Base-by-base conservation (phyloP, 257 asterid genomes). In the Plantago elongata region DNA sequence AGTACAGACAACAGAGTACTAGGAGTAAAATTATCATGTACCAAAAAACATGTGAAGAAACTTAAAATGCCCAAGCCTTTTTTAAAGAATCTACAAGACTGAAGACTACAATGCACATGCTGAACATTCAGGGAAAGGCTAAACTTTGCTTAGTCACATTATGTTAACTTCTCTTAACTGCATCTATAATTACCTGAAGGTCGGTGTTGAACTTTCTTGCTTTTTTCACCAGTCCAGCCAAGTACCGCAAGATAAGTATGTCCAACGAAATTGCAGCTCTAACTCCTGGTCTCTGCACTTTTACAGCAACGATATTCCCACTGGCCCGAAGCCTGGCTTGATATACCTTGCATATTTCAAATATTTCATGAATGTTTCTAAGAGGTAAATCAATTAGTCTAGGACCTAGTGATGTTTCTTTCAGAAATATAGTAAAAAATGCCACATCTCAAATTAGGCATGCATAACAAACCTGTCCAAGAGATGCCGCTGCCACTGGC, bases 201-300 rank as follows among this genome's bases (percentile, higher is more conserved):
- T 92, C 95, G 11, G 95, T 82, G 80, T 92, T 92, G 46, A 92
- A 70, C 50, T 80, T 89, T 54, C 97, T 92, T 57, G 84, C 93
- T 71, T 61, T 84, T 81, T 79, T 86, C 46, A 89, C 51, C 67
- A 86, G 9, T 76, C 90, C 97, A 62, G 96, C 89, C 63, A 92
- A 77, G 74, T 78, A 84, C 43, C 89, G 96, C 69, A 92, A 86
- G 77, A 92, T 84, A 70, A 89, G 76, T 66, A 89, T 80, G 79
- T 92, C 98, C 83, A 90, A 67, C 51, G 98, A 81, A 63, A 92
- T 92, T 69, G 98, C 97, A 75, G 97, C 94, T 81, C 81, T 84
- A 76, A 92, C 98, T 54, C 98, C 98, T 43, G 98, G 98, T 68
- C 98, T 83, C 78, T 92, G 98, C 77, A 92, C 98, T 73, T 92